These are phyloP conservation scores for Evernia prunastri DNA, from an alignment of 495 filamentous ascomycete species.

Conservation along the genomic window DNA sequence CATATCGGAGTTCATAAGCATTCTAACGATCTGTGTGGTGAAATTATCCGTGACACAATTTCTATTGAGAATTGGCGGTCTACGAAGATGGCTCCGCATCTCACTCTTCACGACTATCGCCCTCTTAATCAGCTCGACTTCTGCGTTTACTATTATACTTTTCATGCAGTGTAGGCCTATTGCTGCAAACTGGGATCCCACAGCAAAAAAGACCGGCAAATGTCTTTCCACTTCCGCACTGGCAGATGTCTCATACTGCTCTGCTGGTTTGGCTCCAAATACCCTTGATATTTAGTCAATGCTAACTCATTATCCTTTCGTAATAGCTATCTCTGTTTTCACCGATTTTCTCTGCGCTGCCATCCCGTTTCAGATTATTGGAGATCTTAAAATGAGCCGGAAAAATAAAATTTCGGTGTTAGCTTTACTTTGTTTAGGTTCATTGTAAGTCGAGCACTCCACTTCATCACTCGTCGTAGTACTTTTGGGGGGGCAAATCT, in stretches of 20 bases:
- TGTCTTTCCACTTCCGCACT: conserved; percentile 4
- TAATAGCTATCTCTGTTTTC: background rate
- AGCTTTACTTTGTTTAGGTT: background rate
- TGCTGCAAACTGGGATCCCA: background rate
- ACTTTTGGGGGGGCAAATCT: too few relatives aligned
- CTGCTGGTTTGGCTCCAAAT: background rate
- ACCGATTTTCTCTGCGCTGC: conserved; percentile 1
- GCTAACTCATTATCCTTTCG: background rate
- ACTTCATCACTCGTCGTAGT: background rate
- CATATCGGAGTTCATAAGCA: background rate
- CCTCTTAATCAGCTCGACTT: background rate
- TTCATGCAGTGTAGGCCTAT: conserved; percentile 1
- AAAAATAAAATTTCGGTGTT: background rate
- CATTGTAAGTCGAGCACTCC: background rate
- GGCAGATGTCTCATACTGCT: conserved; percentile 1
- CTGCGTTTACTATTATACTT: background rate
- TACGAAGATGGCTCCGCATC: background rate
- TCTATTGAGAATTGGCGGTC: conserved; percentile 1
- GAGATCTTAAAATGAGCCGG: conserved; percentile 3
- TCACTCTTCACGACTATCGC: conserved; percentile 1
- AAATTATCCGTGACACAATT: background rate
- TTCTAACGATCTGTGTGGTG: background rate
- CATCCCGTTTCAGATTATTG: background rate
- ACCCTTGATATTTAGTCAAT: background rate
- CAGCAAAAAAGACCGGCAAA: background rate